Evolutionary conservation across 1,284 basidiomycete genomes (phyloP), one percentile per base, ranked within the genome.

Genomic region (Coniophora puteana): DNA sequence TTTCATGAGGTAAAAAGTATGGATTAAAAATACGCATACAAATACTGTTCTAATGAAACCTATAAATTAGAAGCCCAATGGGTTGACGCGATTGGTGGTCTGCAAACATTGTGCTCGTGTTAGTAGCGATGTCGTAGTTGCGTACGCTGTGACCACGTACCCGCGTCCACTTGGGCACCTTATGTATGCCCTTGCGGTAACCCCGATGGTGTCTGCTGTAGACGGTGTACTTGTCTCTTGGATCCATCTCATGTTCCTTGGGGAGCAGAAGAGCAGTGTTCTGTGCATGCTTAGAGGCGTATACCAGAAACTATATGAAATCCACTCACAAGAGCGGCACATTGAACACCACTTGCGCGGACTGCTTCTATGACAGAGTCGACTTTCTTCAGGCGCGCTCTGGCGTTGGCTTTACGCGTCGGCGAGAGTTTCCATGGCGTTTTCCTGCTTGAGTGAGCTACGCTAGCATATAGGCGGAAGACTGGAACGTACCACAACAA

Each of bases 101-200:
- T 93, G 57, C 20, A 31, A 29, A 38, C 27, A 41, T 41, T 41
- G 20, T 51, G 47, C 32, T 52, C 29, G 48, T 27, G n/a, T 5
- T 41, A 8, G 31, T 45, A 35, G n/a, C 18, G 22, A 37, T 16
- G n/a, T 21, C 28, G 18, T 21, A 23, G 20, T 27, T 17, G 35
- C 20, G 26, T 5, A 46, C 14, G 20, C 18, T 17, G 31, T 14
- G 35, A 8, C 16, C 17, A 71, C 87, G 49, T 55, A 93, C 92
- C 63, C 89, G 75, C 45, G 93, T 95, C 78, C 86, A 95, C 60
- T 95, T 94, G 16, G 92, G 93, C 22, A 96, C 89, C 62, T 96
- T 96, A 69, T 99, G 95, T 32, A 97, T 89, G 16, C 89, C 86
- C 61, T 99, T 99, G 36, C 95, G 72, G 67, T 94, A 99, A 5